Conservation (phyloP, 202 grass and related monocot species). For the Digitaria exilis region DNA sequence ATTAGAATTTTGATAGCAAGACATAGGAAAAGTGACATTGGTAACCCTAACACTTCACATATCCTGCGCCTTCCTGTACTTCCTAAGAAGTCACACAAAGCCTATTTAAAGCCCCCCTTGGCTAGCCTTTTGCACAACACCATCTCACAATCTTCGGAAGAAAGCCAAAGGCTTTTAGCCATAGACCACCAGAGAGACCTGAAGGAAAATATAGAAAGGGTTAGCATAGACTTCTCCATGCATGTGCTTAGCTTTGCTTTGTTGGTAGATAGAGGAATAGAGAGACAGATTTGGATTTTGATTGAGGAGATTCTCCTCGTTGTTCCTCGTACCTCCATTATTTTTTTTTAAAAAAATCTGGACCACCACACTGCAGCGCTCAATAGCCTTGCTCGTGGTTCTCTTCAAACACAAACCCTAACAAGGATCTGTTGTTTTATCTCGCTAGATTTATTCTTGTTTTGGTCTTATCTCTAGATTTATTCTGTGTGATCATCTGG, state of each 20-base stretch:
- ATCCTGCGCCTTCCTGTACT: conserved; percentile 22
- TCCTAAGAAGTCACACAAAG: conserved; percentile 10
- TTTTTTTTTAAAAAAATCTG: background rate
- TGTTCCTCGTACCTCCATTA: background rate
- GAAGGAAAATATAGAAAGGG: conserved; percentile 5
- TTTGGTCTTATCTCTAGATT: background rate
- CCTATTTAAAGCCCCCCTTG: conserved; percentile 28
- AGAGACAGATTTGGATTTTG: background rate
- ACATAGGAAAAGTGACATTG: background rate
- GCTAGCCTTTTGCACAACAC: background rate
- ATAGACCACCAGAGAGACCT: background rate
- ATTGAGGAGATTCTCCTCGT: background rate
- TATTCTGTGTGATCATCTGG: conserved; percentile 17
- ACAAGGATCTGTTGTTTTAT: conserved; percentile 15
- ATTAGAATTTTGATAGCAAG: background rate
- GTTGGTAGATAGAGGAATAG: background rate
- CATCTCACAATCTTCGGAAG: background rate
- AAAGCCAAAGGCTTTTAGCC: conserved; percentile 20
- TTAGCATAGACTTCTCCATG: background rate
- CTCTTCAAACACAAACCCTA: conserved; percentile 38
- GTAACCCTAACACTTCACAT: too few species aligned
- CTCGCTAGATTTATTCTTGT: conserved; percentile 6
- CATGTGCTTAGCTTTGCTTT: background rate
- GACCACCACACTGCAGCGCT: conserved; percentile 31
- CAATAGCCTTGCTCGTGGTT: conserved; percentile 32